Evolutionary conservation across 805 yeast genomes (phyloP), one percentile per base, ranked within the genome.

Genomic region (Ogataea nitratoaversa): DNA sequence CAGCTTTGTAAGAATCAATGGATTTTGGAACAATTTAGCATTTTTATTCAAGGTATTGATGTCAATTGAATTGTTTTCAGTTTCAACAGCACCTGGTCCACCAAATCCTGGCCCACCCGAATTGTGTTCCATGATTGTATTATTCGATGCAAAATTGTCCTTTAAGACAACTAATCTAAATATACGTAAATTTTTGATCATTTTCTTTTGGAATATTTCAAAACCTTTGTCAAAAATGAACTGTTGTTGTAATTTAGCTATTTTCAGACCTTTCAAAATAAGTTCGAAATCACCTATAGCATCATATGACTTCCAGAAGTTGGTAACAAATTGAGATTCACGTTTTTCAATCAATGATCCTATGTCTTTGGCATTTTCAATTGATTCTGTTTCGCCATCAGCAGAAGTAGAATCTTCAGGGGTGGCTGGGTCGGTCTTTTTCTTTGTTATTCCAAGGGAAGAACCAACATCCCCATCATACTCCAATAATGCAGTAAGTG

Each of bases 201-300:
- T 69, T 46, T 82, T 78, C 52, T 91, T 81, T 54, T 93, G 97
- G 46, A 93, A 70, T 12, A 91, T 72, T n/a, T 91, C 87, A 60
- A 84, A 84, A 2, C 97, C 96, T 0, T 96, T 85, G 37, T 82
- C 74, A 56, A 91, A 93, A 2, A 93, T 78, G 7, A 86, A 79
- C 50, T 81, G 81, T 59, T 93, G 99, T 44, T 87, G 77, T 22
- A 70, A 56, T 55, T 86, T 86, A n/a, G 98, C 97, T 49, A 79
- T 78, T 28, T 76, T 78, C n/a, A 90, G 64, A 2, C 99, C 99
- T 39, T 76, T 75, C 19, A 69, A 54, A 11, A 88, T 67, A 8
- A 76, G 56, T 18, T 79, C 82, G 46, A 76, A 71, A 23, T 62
- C 54, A 34, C 62, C 67, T 29, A 77, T 60, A 1, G 82, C 71